These are phyloP conservation scores for Gonapodya prolifera DNA, from an alignment of 192 early-diverging fungal genomes.

Conservation along the genomic window DNA sequence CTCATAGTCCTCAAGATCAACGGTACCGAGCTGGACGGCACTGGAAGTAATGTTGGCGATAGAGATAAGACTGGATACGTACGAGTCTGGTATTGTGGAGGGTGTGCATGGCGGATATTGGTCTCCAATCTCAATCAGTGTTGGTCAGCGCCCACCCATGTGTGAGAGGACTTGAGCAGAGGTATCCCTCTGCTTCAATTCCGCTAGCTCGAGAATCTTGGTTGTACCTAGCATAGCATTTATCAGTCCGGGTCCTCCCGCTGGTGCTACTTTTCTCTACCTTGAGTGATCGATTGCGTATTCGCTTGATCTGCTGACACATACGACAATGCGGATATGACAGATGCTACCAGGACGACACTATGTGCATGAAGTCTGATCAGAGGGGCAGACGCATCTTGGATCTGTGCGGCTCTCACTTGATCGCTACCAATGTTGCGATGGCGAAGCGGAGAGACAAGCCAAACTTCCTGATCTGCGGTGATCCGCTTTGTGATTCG, in stretches of 20 bases:
- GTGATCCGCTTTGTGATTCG: background rate
- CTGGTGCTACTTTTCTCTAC: background rate
- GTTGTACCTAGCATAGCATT: background rate
- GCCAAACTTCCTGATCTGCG: background rate
- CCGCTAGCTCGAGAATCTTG: background rate
- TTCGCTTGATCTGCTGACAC: background rate
- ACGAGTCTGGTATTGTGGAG: background rate
- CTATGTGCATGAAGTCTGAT: background rate
- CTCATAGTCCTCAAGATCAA: background rate
- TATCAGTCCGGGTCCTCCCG: background rate
- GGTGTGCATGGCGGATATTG: background rate
- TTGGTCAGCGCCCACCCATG: background rate
- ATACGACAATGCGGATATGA: constrained; percentile 1
- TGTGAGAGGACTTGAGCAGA: background rate
- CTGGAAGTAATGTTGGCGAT: background rate
- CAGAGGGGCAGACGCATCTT: background rate
- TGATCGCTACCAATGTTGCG: background rate
- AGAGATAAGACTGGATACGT: background rate
- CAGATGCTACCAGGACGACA: background rate
- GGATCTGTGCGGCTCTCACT: background rate
- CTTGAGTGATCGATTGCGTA: background rate
- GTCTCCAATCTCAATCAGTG: background rate
- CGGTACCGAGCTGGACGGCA: background rate
- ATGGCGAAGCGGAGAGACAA: background rate
- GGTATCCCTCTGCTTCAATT: background rate